Evolutionary conservation across 345 rosid species (phyloP).

Genomic region (Eutrema japonicum): DNA sequence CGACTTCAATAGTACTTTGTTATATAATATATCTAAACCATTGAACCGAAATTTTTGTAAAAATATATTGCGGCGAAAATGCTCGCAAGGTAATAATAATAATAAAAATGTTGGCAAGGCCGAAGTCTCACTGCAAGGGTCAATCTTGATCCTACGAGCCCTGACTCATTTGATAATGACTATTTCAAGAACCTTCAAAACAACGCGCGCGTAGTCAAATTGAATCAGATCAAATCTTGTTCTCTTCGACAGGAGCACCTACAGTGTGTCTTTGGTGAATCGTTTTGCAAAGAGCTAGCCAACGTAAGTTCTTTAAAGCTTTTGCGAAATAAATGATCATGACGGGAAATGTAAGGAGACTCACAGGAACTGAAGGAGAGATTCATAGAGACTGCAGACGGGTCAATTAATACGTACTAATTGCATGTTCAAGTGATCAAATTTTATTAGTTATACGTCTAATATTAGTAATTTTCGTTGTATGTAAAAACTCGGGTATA

Average conservation of each 20-base stretch:
- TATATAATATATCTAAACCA: slow-evolving; percentile 13
- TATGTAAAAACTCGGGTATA: no score
- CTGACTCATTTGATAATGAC: slow-evolving; percentile 58
- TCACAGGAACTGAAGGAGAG: slow-evolving; percentile 53
- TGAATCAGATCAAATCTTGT: slow-evolving; percentile 72
- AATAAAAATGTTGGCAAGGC: slow-evolving; percentile 47
- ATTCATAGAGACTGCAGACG: slow-evolving; percentile 53
- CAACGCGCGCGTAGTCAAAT: slow-evolving; percentile 54
- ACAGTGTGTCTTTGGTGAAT: slow-evolving; percentile 50
- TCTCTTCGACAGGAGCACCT: slow-evolving; percentile 51
- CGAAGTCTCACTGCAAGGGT: slow-evolving; percentile 49
- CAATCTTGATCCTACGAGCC: slow-evolving; percentile 53
- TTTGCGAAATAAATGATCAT: slow-evolving; percentile 57
- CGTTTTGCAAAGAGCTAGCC: slow-evolving; percentile 43
- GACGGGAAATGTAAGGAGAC: slow-evolving; percentile 56
- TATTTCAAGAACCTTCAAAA: slow-evolving; percentile 59
- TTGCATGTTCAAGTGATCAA: slow-evolving; percentile 7
- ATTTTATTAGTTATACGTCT: background rate
- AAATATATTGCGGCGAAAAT: slow-evolving; percentile 45
- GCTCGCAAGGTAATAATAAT: slow-evolving; percentile 37
- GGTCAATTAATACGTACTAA: slow-evolving; percentile 30
- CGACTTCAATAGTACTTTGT: background rate
- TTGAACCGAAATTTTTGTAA: slow-evolving; percentile 47
- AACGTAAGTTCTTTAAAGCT: slow-evolving; percentile 43
- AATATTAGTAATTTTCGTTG: no score